A percentile compares a stretch with the other conserved stretches of the same genome.
phyloP scores from a whole-genome alignment of 805 yeast species.

The Ogataea saltuana region DNA sequence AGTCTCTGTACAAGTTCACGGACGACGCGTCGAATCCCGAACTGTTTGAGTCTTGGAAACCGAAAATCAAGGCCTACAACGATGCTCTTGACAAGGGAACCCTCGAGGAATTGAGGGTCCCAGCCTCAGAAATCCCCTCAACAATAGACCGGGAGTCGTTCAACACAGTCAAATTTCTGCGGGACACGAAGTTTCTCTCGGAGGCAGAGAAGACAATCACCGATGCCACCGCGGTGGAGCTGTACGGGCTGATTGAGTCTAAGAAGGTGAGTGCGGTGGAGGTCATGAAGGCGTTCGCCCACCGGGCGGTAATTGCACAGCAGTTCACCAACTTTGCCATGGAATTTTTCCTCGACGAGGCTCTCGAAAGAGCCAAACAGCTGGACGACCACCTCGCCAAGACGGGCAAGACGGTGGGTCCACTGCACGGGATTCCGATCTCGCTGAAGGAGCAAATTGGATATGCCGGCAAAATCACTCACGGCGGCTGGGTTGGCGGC shows the following conservation, averaged over 20 bases:
- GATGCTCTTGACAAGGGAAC: slow-evolving; percentile 31
- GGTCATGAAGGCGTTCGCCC: slow-evolving; percentile 63
- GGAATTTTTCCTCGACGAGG: slow-evolving; percentile 63
- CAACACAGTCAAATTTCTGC: slow-evolving; percentile 39
- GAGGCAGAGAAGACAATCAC: slow-evolving; percentile 45
- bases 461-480: slow-evolving; percentile 53
- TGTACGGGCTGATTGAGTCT: slow-evolving; percentile 45
- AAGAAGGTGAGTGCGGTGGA: slow-evolving; percentile 51
- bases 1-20: slow-evolving; percentile 32
- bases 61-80: slow-evolving; percentile 46
- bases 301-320: slow-evolving; percentile 64
- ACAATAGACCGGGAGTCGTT: slow-evolving; percentile 37
- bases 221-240: slow-evolving; percentile 42
- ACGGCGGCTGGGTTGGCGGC: slow-evolving; percentile 58
- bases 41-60: slow-evolving; percentile 45
- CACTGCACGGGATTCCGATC: slow-evolving; percentile 69
- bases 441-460: slow-evolving; percentile 68
- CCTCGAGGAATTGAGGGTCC: slow-evolving; percentile 32
- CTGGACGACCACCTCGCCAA: slow-evolving; percentile 52
- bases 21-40: slow-evolving; percentile 39
- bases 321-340: slow-evolving; percentile 55
- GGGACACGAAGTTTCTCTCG: slow-evolving; percentile 34
- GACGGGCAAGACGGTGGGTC: slow-evolving; percentile 59
- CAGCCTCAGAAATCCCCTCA: slow-evolving; percentile 35
- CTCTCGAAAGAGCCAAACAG: slow-evolving; percentile 54